Conservation (phyloP, 2,329 filamentous ascomycete genomes). For the Aspergillus neoniger region DNA sequence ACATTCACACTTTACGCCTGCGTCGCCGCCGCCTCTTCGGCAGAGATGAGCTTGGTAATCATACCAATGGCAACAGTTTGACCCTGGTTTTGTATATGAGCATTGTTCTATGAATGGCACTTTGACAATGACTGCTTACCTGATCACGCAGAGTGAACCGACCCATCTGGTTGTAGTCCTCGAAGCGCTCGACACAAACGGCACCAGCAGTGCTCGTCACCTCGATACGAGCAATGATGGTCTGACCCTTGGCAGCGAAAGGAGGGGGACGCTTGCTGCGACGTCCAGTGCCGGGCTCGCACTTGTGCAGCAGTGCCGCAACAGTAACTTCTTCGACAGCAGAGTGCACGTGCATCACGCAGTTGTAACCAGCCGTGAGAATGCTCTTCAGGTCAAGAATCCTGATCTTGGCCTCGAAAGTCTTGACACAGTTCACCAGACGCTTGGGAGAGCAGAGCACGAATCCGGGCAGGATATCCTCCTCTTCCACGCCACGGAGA, state of each 20-base stretch:
- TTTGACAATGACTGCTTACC: constrained; percentile 52
- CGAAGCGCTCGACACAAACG: constrained; percentile 91
- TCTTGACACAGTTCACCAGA: constrained; percentile 82
- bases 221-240: constrained; percentile 90
- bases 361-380: constrained; percentile 92
- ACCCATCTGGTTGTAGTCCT: constrained; percentile 93
- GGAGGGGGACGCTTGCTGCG: constrained; percentile 93
- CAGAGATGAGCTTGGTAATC: constrained; percentile 80
- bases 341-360: constrained; percentile 94
- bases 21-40: constrained; percentile 21
- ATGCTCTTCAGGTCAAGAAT: constrained; percentile 95
- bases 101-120: constrained; percentile 19
- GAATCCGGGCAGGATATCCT: constrained; percentile 93
- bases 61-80: constrained; percentile 99
- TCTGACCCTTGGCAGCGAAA: constrained; percentile 76
- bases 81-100: constrained; percentile 59
- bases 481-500: constrained; percentile 92
- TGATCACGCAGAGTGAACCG: constrained; percentile 88
- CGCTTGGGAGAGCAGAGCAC: constrained; percentile 94
- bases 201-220: constrained; percentile 81
- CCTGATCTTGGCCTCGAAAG: constrained; percentile 95
- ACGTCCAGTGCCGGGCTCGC: constrained; percentile 90
- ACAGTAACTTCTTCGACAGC: constrained; percentile 98
- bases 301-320: constrained; percentile 80
- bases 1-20: constrained; percentile 13